These are phyloP conservation scores for Fusarium tricinctum DNA, from an alignment of 2,329 filamentous ascomycete species.

Conservation along the genomic window DNA sequence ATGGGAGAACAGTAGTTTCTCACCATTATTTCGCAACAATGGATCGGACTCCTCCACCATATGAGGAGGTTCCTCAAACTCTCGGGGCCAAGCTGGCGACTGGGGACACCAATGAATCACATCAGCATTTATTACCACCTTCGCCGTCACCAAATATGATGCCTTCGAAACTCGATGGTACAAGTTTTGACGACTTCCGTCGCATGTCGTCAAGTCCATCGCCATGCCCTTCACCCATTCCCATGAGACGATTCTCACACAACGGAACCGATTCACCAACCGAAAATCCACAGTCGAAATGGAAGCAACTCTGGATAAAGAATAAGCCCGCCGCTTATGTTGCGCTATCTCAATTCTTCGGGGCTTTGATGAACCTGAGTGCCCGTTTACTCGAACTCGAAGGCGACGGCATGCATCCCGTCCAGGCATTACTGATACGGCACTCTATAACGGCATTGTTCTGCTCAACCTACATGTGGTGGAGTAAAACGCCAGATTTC, in stretches of 20 bases:
- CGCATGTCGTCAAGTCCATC: conserved; percentile 45
- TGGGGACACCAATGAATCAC: conserved; percentile 25
- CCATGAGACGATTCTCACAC: conserved; percentile 29
- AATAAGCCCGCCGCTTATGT: conserved; percentile 83
- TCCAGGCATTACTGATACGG: conserved; percentile 85
- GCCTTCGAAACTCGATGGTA: conserved; percentile 28
- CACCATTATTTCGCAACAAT: conserved; percentile 18
- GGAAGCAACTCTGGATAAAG: conserved; percentile 65
- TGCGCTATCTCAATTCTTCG: conserved; percentile 82
- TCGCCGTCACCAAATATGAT: conserved; percentile 27
- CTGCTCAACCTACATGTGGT: conserved; percentile 81
- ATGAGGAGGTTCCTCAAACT: conserved; percentile 37
- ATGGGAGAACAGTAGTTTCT: conserved; percentile 6
- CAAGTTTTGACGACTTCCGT: conserved; percentile 43
- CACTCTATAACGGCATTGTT: conserved; percentile 80
- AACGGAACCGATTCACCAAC: conserved; percentile 6
- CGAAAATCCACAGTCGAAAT: conserved; percentile 44
- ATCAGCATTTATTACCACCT: conserved; percentile 31
- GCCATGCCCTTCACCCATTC: conserved; percentile 45
- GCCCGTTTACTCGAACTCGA: conserved; percentile 81
- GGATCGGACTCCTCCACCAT: conserved; percentile 37
- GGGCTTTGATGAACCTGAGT: conserved; percentile 86
- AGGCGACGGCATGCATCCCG: conserved; percentile 80
- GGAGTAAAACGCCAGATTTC: conserved; percentile 74
- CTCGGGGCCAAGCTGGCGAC: conserved; percentile 33